Base-by-base conservation (phyloP, 106 monocot genomes). In the Posidonia australis region DNA sequence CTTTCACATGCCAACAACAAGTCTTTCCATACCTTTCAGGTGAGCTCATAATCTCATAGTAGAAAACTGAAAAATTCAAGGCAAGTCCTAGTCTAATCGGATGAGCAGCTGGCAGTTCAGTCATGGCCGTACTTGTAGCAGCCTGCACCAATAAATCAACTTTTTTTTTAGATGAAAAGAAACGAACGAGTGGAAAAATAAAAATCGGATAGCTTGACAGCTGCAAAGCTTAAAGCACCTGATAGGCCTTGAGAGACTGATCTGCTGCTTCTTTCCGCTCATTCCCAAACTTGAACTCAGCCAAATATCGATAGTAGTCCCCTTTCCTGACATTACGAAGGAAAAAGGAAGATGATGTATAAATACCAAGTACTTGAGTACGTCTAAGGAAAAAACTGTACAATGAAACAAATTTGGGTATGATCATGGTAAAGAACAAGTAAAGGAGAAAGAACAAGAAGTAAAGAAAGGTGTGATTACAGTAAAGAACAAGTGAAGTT, bases 21-120 rank as follows among this genome's bases (percentile, higher is more conserved):
- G 36, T 36, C 7, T 2, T 36, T 66, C 13, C 29, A 48, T 10
- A 74, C 74, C 66, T 74, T 9, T 74, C 67, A 13, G 60, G 66
- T 5, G 67, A 66, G 43, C 49, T 60, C 46, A 67, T 29, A 19
- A 74, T 74, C 74, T 74, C 74, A 51, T 74, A 74, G 49, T 74
- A 67, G 48, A 67, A 74, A n/a, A 74, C 74, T 21, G 74, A 74
- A 57, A 74, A 74, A 51, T 74, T 74, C 32, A 74, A 58, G 24
- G 74, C 74, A 32, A 74, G 74, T 11, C 74, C 74, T 48, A 74
- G 74, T 66, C 74, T 58, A 16, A 67, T 41, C 31, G 74, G 59
- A 74, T 74, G 66, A 24, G 58, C 42, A 13, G 74, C 47, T 24
- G 66, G 59, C 28, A 74, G 42, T 9, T 74, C 74, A 36, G 59